phyloP scores from a whole-genome alignment of 1,139 yeast genomes.

The Yamadazyma friedrichii region DNA sequence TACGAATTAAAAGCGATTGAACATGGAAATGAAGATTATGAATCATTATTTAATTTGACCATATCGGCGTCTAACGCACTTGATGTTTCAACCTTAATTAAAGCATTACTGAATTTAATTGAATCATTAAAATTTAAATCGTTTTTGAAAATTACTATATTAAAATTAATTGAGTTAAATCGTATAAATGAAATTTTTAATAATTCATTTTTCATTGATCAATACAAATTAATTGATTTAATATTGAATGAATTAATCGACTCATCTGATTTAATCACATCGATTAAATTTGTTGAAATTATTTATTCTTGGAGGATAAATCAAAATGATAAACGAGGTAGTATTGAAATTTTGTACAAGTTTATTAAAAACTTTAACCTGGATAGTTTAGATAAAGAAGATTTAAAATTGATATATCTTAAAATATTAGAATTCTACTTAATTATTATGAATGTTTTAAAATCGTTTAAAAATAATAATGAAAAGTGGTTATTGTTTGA shows the following conservation, averaged over 20 bases:
- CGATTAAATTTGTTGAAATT: constrained; percentile 51
- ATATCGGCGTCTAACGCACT: constrained; percentile 18
- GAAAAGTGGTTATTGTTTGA: constrained; percentile 53
- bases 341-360: constrained; percentile 55
- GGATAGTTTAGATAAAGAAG: constrained; percentile 12
- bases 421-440: constrained; percentile 45
- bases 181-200: constrained; percentile 24
- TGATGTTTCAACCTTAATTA: constrained; percentile 25
- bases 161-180: constrained; percentile 24
- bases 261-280: constrained; percentile 29
- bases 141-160: constrained; percentile 21
- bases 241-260: constrained; percentile 33
- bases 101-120: constrained; percentile 24
- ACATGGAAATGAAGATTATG: constrained; percentile 19
- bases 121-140: constrained; percentile 13
- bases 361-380: constrained; percentile 45
- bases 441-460: constrained; percentile 49
- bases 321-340: constrained; percentile 50
- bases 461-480: constrained; percentile 42
- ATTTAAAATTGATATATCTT: constrained; percentile 31
- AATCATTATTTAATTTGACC: constrained; percentile 32
- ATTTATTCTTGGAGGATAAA: constrained; percentile 54
- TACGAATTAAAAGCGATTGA: constrained; percentile 36
- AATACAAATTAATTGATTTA: constrained; percentile 37
- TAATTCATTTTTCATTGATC: constrained; percentile 21